Percentiles rank a stretch among this genome's conserved stretches.
These are phyloP conservation scores for Tolypocladium tundrense DNA, from an alignment of 2,329 filamentous ascomycete species.

Conservation along the genomic window DNA sequence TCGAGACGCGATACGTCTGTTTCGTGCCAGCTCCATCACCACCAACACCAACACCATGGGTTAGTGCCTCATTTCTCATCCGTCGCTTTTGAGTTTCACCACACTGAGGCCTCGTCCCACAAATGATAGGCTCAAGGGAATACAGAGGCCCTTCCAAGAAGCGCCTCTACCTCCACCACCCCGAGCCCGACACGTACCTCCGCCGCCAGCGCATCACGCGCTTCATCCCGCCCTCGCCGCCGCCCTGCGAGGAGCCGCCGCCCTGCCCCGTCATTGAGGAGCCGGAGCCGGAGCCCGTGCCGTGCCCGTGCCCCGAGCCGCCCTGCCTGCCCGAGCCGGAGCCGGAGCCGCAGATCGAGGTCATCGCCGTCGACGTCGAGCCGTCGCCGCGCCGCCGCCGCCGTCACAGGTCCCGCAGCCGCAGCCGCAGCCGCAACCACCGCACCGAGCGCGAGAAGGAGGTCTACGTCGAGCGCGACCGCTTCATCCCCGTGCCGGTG, in stretches of 20 bases:
- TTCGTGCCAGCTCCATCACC: background rate
- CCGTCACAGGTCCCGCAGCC: slow-evolving; percentile 14
- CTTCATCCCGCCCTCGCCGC: slow-evolving; percentile 24
- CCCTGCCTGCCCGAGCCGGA: slow-evolving; percentile 11
- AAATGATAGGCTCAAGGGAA: slow-evolving; percentile 13
- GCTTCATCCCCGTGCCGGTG: slow-evolving; percentile 31
- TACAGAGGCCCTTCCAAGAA: slow-evolving; percentile 22
- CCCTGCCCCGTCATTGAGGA: slow-evolving; percentile 9
- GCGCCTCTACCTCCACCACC: slow-evolving; percentile 31
- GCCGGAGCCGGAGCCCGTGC: slow-evolving; percentile 7
- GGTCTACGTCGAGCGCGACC: slow-evolving; percentile 42
- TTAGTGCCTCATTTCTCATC: background rate
- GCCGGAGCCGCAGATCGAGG: slow-evolving; percentile 22
- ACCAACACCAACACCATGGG: background rate
- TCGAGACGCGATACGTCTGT: background rate
- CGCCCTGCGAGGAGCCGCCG: slow-evolving; percentile 14
- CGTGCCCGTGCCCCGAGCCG: slow-evolving; percentile 1
- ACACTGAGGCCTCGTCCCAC: slow-evolving; percentile 13
- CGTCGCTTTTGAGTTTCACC: too few species aligned
- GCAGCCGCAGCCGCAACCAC: slow-evolving; percentile 15
- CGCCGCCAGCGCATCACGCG: slow-evolving; percentile 26
- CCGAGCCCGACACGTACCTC: slow-evolving; percentile 25
- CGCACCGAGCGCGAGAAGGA: slow-evolving; percentile 27
- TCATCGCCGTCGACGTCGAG: slow-evolving; percentile 28
- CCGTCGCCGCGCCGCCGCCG: slow-evolving; percentile 14